Evolutionary conservation across 768 basidiomycete genomes (phyloP).

Genomic region (Tylopilus subfusipes): DNA sequence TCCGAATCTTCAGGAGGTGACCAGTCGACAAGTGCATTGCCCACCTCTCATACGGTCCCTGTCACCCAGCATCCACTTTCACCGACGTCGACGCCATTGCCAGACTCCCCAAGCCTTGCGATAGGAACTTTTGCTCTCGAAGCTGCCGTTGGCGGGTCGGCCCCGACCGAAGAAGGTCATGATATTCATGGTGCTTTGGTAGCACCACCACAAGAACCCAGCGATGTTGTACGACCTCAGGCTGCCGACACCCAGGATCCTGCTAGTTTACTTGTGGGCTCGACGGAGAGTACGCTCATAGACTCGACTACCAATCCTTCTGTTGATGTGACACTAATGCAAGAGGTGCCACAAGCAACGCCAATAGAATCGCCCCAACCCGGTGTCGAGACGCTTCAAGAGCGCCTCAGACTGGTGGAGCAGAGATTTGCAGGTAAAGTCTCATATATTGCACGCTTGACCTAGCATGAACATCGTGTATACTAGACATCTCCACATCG

Average conservation of each 20-base stretch:
- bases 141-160: neutral
- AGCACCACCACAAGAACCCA: neutral
- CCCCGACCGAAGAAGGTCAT: conserved; percentile 1
- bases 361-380: neutral
- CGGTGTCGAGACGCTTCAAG: conserved; percentile 56
- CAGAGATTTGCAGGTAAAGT: conserved; percentile 68
- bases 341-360: neutral
- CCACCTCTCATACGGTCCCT: conserved; percentile 29
- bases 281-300: neutral
- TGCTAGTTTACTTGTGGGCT: neutral
- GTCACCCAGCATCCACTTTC: conserved; percentile 37
- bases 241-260: neutral
- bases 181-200: neutral
- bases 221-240: neutral
- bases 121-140: neutral
- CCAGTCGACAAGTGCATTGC: conserved; percentile 41
- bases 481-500: conserved; percentile 72
- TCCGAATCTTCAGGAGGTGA: conserved; percentile 49
- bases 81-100: conserved; percentile 42
- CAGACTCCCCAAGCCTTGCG: conserved; percentile 35
- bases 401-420: conserved; percentile 66
- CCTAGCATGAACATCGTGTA: neutral
- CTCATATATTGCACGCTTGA: neutral
- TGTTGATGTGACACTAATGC: neutral
- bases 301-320: neutral